Evolutionary conservation across 192 early-diverging fungal genomes (phyloP).

Genomic region (Coemansia sp.): DNA sequence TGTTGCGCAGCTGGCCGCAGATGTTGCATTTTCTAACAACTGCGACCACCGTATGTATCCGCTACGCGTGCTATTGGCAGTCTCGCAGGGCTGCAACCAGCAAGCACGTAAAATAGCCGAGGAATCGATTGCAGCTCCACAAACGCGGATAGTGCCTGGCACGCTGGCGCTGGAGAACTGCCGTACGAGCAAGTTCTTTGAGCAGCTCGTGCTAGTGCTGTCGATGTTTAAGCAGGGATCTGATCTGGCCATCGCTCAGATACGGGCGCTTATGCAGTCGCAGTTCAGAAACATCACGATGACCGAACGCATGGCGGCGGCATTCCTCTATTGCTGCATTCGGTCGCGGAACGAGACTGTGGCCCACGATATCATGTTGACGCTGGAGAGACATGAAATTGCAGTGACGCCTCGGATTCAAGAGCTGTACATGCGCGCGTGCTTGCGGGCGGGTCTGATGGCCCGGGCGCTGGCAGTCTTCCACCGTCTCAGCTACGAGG

Average conservation of each 20-base stretch:
- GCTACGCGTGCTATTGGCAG: slow-evolving; percentile 19
- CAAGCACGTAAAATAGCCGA: neutral
- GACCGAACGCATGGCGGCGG: slow-evolving; percentile 13
- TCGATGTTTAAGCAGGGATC: slow-evolving; percentile 17
- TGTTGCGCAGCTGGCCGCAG: neutral
- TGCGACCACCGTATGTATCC: slow-evolving; percentile 29
- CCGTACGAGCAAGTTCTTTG: slow-evolving; percentile 12
- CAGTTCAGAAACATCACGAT: neutral
- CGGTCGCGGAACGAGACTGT: slow-evolving; percentile 13
- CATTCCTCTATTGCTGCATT: slow-evolving; percentile 35
- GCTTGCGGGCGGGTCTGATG: slow-evolving; percentile 8
- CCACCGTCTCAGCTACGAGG: slow-evolving; percentile 23
- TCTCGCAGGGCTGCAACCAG: slow-evolving; percentile 7
- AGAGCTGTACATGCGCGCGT: slow-evolving; percentile 46
- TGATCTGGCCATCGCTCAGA: slow-evolving; percentile 1
- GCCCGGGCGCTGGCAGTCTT: slow-evolving; percentile 14
- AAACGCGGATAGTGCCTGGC: slow-evolving; percentile 8
- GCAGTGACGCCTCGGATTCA: slow-evolving; percentile 6
- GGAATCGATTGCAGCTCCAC: neutral
- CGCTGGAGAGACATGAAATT: neutral
- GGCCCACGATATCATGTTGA: slow-evolving; percentile 7
- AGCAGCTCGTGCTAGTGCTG: slow-evolving; percentile 13
- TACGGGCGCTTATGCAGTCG: slow-evolving; percentile 10
- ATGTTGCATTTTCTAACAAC: neutral
- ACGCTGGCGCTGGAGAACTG: slow-evolving; percentile 21